Conservation (phyloP, 345 rosid species). For the Arabidopsis suecica region DNA sequence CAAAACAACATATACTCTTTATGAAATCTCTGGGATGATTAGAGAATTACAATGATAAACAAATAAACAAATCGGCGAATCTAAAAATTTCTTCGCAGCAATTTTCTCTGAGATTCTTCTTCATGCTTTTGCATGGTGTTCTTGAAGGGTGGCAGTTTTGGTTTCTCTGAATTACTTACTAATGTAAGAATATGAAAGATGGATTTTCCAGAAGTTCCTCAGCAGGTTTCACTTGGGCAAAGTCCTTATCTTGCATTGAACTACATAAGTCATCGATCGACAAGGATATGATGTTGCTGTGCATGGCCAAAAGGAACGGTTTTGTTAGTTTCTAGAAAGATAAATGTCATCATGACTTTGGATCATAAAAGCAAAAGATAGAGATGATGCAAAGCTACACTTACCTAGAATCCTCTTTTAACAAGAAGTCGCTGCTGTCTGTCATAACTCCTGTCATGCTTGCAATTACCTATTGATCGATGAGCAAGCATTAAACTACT, state of each 20-base stretch:
- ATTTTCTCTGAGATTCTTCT: constrained; percentile 27
- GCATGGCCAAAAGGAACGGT: not conserved
- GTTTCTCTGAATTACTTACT: constrained; percentile 22
- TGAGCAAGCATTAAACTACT: not conserved
- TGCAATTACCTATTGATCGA: constrained; percentile 69
- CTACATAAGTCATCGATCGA: constrained; percentile 81
- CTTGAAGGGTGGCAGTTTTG: constrained; percentile 24
- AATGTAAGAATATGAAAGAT: constrained; percentile 75
- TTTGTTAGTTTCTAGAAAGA: constrained; percentile 27
- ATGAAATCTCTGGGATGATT: not conserved
- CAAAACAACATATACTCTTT: constrained; percentile 12
- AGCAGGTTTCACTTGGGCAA: constrained; percentile 75
- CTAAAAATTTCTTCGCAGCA: constrained; percentile 6
- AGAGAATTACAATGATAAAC: constrained; percentile 19
- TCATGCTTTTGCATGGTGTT: constrained; percentile 15
- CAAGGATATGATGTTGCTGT: constrained; percentile 69
- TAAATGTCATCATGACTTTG: constrained; percentile 9
- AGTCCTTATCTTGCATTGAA: constrained; percentile 87
- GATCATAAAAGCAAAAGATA: constrained; percentile 13
- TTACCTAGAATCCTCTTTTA: constrained; percentile 90
- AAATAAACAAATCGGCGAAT: constrained; percentile 24
- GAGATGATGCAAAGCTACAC: constrained; percentile 4
- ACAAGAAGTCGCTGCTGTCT: constrained; percentile 82
- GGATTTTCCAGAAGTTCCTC: constrained; percentile 80
- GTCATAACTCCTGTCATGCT: constrained; percentile 95